Conservation (phyloP, 306 rosid genomes). For the Pyrus pyrifolia region DNA sequence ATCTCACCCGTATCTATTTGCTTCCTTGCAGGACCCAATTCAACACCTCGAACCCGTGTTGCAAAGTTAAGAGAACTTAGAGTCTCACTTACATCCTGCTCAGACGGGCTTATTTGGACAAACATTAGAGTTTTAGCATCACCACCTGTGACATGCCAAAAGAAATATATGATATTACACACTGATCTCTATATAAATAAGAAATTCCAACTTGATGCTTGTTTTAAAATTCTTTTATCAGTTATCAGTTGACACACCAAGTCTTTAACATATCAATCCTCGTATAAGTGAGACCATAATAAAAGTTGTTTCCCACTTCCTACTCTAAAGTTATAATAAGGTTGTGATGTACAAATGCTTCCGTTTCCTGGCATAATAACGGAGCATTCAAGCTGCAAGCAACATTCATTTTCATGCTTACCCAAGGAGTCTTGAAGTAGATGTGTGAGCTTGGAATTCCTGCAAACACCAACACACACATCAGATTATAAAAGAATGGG, state of each 20-base stretch:
- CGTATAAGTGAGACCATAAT: neutral
- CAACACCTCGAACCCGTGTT: slow-evolving; percentile 10
- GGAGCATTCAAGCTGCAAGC: neutral
- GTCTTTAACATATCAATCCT: neutral
- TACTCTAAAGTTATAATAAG: neutral
- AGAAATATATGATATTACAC: neutral
- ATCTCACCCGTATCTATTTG: slow-evolving; percentile 9
- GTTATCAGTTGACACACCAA: neutral
- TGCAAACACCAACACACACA: neutral
- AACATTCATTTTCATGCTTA: neutral
- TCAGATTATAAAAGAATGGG: neutral
- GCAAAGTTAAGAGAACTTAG: slow-evolving; percentile 15
- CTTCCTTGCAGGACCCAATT: slow-evolving; percentile 21
- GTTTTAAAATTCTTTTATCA: neutral
- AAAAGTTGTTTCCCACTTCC: neutral
- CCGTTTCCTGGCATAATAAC: neutral
- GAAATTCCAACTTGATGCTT: neutral
- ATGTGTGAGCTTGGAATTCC: slow-evolving; percentile 24
- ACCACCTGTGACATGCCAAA: slow-evolving; percentile 12
- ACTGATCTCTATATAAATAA: neutral
- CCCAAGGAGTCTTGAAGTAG: slow-evolving; percentile 25
- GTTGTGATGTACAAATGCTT: neutral
- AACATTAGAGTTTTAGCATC: slow-evolving; percentile 27
- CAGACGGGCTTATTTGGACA: slow-evolving; percentile 22
- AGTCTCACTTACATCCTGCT: slow-evolving; percentile 16